Evolutionary conservation across 306 rosid species (phyloP).

Genomic region (Astragalus glycyphyllos): DNA sequence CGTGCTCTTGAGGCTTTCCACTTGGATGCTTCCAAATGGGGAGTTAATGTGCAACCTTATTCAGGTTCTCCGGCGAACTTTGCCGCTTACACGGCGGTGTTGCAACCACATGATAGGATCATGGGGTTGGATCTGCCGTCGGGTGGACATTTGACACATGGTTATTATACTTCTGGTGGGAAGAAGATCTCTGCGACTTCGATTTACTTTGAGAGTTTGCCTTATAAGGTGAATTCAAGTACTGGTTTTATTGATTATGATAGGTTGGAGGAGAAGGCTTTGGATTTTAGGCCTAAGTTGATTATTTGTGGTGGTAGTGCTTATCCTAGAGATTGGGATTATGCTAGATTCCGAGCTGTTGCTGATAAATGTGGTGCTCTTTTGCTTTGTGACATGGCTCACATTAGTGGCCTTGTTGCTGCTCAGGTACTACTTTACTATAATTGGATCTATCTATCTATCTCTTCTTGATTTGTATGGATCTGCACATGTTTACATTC

Average conservation of each 20-base stretch:
- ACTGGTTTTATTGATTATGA: conserved; percentile 83
- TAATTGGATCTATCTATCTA: neutral
- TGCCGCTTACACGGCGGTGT: conserved; percentile 96
- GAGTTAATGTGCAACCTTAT: conserved; percentile 91
- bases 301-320: conserved; percentile 97
- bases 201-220: conserved; percentile 92
- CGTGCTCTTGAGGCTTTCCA: conserved; percentile 83
- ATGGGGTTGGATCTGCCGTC: conserved; percentile 96
- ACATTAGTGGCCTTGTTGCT: conserved; percentile 93
- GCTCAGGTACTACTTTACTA: conserved; percentile 65
- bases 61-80: conserved; percentile 95
- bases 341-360: conserved; percentile 59
- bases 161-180: conserved; percentile 90
- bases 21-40: conserved; percentile 68
- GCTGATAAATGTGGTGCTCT: conserved; percentile 92
- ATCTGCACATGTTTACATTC: neutral
- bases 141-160: conserved; percentile 89
- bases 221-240: conserved; percentile 69
- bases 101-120: conserved; percentile 87
- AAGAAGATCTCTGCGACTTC: conserved; percentile 97
- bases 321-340: conserved; percentile 94
- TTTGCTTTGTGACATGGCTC: conserved; percentile 93
- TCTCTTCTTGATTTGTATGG: conserved; percentile 1
- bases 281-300: conserved; percentile 87
- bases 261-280: conserved; percentile 87